phyloP scores from a whole-genome alignment of 2,329 filamentous ascomycete species.

The Exophiala aquamarina region DNA sequence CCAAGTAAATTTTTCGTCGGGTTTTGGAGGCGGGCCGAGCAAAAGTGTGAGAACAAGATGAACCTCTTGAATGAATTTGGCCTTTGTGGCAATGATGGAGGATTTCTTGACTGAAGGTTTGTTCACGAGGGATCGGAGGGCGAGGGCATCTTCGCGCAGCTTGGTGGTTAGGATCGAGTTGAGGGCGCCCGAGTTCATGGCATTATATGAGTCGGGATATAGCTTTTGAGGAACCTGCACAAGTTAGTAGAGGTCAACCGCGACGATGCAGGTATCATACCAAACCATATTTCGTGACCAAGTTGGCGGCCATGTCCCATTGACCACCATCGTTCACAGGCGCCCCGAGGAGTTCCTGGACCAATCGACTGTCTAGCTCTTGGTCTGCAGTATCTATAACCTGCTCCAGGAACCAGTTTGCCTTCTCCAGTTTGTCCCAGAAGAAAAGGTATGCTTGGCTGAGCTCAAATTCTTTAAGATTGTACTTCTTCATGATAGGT shows the following conservation, averaged over 20 bases:
- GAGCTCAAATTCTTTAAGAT: slow-evolving; percentile 76
- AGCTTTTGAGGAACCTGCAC: slow-evolving; percentile 65
- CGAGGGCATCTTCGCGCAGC: slow-evolving; percentile 79
- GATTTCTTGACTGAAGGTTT: slow-evolving; percentile 41
- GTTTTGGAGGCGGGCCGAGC: slow-evolving; percentile 73
- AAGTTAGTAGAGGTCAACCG: background rate
- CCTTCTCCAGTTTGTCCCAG: slow-evolving; percentile 92
- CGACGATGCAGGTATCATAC: slow-evolving; percentile 33
- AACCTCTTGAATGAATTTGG: slow-evolving; percentile 75
- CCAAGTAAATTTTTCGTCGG: slow-evolving; percentile 73
- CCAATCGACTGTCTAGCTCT: slow-evolving; percentile 69
- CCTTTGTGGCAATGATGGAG: slow-evolving; percentile 57
- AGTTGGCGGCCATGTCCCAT: slow-evolving; percentile 88
- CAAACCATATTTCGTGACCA: slow-evolving; percentile 85
- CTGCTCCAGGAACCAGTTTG: slow-evolving; percentile 85
- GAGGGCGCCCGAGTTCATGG: slow-evolving; percentile 67
- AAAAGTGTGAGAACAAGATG: slow-evolving; percentile 79
- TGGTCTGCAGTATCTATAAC: slow-evolving; percentile 72
- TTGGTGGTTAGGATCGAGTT: slow-evolving; percentile 78
- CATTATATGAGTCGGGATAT: slow-evolving; percentile 81
- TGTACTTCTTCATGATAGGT: slow-evolving; percentile 81
- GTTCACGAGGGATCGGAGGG: slow-evolving; percentile 60
- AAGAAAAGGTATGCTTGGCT: slow-evolving; percentile 87
- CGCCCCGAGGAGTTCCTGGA: slow-evolving; percentile 66
- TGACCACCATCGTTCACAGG: slow-evolving; percentile 81